Evolutionary conservation across 345 rosid genomes (phyloP).

Genomic region (Arabidopsis thaliana): DNA sequence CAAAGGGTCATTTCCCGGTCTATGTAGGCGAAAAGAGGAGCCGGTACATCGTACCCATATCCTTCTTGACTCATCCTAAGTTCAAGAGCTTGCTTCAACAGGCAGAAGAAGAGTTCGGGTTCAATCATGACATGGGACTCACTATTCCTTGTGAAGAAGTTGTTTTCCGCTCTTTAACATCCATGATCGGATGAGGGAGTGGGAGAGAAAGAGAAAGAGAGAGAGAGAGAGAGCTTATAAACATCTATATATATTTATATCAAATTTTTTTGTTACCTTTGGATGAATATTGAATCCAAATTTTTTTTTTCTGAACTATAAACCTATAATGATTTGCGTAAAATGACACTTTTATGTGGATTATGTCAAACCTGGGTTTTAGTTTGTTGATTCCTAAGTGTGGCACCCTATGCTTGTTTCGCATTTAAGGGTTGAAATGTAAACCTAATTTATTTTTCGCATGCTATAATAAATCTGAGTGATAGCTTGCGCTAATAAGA

Average conservation of each 20-base stretch:
- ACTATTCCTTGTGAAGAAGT: constrained; percentile 97
- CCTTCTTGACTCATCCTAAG: constrained; percentile 75
- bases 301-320: constrained; percentile 21
- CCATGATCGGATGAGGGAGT: constrained; percentile 61
- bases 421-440: constrained; percentile 5
- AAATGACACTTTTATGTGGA: constrained; percentile 29
- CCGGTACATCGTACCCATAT: constrained; percentile 91
- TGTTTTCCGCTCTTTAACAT: constrained; percentile 81
- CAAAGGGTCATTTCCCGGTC: constrained; percentile 91
- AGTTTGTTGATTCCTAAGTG: constrained; percentile 33
- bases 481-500: constrained; percentile 18
- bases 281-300: constrained; percentile 33
- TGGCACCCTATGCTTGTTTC: constrained; percentile 18
- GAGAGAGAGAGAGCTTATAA: not conserved
- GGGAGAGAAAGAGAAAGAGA: not conserved
- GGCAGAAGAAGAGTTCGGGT: constrained; percentile 97
- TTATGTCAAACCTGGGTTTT: constrained; percentile 24
- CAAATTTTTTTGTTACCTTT: not conserved
- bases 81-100: constrained; percentile 77
- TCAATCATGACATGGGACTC: constrained; percentile 88
- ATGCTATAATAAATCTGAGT: constrained; percentile 17
- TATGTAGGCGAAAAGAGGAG: constrained; percentile 86
- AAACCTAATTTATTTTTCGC: constrained; percentile 20
- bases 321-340: constrained; percentile 30
- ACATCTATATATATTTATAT: not conserved